Percentiles rank a stretch among this genome's conserved stretches.
phyloP scores from a whole-genome alignment of 1,284 basidiomycete genomes.

The Cryptococcus sp. region DNA sequence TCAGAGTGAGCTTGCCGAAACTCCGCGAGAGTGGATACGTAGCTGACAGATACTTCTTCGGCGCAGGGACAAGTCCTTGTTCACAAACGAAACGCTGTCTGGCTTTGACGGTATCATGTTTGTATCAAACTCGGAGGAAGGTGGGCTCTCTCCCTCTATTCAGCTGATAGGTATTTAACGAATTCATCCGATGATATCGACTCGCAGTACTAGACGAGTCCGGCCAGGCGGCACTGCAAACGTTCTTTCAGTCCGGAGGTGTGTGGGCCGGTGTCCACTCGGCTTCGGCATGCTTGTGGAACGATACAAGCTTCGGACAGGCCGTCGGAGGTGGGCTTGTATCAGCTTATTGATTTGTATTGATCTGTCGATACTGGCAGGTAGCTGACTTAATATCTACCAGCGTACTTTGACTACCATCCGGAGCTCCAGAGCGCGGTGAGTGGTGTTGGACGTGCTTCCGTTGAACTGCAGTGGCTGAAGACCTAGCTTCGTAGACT shows the following conservation, averaged over 20 bases:
- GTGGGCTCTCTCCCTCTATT: constrained; percentile 42
- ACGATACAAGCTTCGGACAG: constrained; percentile 61
- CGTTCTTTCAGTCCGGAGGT: constrained; percentile 59
- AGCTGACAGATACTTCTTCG: background rate
- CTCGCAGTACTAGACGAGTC: constrained; percentile 59
- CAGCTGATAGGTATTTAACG: background rate
- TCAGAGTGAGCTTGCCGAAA: constrained; percentile 54
- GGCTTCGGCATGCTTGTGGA: constrained; percentile 64
- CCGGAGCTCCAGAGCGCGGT: constrained; percentile 58
- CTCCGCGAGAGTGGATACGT: no score
- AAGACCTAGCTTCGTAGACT: constrained; percentile 51
- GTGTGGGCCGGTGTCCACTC: constrained; percentile 52
- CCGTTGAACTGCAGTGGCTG: background rate
- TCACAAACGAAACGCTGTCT: constrained; percentile 58
- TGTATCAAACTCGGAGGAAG: constrained; percentile 66
- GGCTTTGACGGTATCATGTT: constrained; percentile 68
- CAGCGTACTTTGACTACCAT: constrained; percentile 71
- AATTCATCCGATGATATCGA: background rate
- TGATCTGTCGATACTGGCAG: no score
- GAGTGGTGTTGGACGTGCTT: constrained; percentile 8
- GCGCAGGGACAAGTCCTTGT: constrained; percentile 54
- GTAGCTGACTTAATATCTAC: background rate
- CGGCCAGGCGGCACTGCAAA: constrained; percentile 62
- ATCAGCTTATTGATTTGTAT: no score
- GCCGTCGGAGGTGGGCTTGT: constrained; percentile 51